A percentile compares a stretch with the other conserved stretches of the same genome.
phyloP scores from a whole-genome alignment of 805 yeast species.

The Yarrowia hollandica region DNA sequence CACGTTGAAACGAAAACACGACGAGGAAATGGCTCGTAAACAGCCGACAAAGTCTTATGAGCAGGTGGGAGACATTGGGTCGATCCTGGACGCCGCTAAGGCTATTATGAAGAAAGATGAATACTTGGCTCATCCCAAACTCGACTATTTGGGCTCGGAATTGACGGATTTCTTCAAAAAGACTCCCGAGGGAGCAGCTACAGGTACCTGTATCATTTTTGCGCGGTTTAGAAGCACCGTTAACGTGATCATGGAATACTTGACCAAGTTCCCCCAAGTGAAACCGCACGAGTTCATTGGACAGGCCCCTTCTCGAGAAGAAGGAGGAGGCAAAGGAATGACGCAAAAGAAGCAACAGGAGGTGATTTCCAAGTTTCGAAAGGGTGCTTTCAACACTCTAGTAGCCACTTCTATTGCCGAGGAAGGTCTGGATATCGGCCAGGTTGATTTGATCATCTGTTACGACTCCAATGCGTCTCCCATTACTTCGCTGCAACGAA shows the following conservation, averaged over 20 bases:
- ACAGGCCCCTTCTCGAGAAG: slow-evolving; percentile 55
- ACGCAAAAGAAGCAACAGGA: slow-evolving; percentile 83
- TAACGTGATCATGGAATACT: slow-evolving; percentile 70
- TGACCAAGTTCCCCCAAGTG: slow-evolving; percentile 43
- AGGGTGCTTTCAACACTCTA: slow-evolving; percentile 70
- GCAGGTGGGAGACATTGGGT: slow-evolving; percentile 43
- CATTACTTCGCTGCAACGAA: slow-evolving; percentile 86
- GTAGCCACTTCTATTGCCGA: slow-evolving; percentile 98
- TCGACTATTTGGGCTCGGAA: slow-evolving; percentile 59
- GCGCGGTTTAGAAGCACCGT: slow-evolving; percentile 91
- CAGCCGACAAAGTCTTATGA: slow-evolving; percentile 34
- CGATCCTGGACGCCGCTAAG: neutral
- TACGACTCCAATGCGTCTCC: slow-evolving; percentile 94
- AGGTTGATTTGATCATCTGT: slow-evolving; percentile 90
- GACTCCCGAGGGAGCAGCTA: slow-evolving; percentile 40
- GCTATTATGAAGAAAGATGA: neutral
- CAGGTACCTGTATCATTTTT: slow-evolving; percentile 71
- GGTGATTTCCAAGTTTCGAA: slow-evolving; percentile 68
- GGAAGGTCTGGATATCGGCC: slow-evolving; percentile 98
- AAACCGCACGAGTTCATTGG: slow-evolving; percentile 91
- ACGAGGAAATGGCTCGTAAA: slow-evolving; percentile 30
- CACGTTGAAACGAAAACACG: slow-evolving; percentile 54
- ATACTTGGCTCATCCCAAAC: slow-evolving; percentile 69
- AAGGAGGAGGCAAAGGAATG: slow-evolving; percentile 66
- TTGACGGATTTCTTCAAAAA: slow-evolving; percentile 54